phyloP scores from a whole-genome alignment of 2,329 filamentous ascomycete species.

The Penicillium sp. region DNA sequence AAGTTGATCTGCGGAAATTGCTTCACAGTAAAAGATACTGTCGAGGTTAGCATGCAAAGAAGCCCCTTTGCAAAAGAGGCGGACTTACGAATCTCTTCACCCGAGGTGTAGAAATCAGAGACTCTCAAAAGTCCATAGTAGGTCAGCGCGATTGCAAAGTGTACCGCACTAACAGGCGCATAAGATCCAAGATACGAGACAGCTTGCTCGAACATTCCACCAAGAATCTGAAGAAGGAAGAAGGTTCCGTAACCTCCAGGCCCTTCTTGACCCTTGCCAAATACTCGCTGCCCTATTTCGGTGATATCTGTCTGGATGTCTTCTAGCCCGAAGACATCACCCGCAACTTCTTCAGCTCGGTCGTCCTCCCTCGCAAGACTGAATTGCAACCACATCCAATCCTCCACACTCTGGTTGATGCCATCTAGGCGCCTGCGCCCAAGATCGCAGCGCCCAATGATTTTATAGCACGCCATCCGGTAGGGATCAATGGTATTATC shows the following conservation, averaged over 20 bases:
- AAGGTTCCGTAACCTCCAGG: slow-evolving; percentile 83
- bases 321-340: slow-evolving; percentile 65
- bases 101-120: slow-evolving; percentile 75
- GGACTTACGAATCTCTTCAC: slow-evolving; percentile 68
- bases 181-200: slow-evolving; percentile 90
- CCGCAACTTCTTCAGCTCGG: slow-evolving; percentile 64
- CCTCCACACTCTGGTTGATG: slow-evolving; percentile 65
- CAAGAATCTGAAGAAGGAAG: slow-evolving; percentile 89
- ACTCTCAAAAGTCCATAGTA: slow-evolving; percentile 91
- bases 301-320: slow-evolving; percentile 79
- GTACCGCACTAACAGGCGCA: slow-evolving; percentile 89
- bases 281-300: slow-evolving; percentile 90
- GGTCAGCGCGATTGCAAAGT: slow-evolving; percentile 87
- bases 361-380: slow-evolving; percentile 66
- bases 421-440: slow-evolving; percentile 61
- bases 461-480: slow-evolving; percentile 96
- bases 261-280: slow-evolving; percentile 80
- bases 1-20: slow-evolving; percentile 84
- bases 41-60: slow-evolving; percentile 25
- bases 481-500: slow-evolving; percentile 92
- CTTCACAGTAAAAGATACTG: slow-evolving; percentile 60
- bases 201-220: slow-evolving; percentile 93
- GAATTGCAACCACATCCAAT: slow-evolving; percentile 72
- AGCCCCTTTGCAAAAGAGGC: background rate
- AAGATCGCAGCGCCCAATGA: slow-evolving; percentile 79